These are phyloP conservation scores for Capillidium rhysosporum DNA, from an alignment of 371 early-diverging fungal species.

Conservation along the genomic window DNA sequence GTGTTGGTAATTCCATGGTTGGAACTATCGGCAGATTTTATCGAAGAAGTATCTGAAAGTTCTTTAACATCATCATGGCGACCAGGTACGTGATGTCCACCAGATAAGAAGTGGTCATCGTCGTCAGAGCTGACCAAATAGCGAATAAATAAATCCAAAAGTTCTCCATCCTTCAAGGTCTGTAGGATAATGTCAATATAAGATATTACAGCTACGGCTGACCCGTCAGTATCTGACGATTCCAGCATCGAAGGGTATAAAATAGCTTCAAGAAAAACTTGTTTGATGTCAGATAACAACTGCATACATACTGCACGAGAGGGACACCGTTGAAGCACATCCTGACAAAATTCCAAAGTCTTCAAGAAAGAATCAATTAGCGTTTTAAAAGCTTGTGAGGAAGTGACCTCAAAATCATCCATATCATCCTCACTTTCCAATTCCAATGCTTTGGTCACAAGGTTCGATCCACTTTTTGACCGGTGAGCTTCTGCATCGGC, in stretches of 20 bases:
- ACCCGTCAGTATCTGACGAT: conserved; percentile 79
- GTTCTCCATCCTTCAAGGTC: conserved; percentile 44
- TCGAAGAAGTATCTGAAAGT: not conserved
- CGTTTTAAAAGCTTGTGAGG: conserved; percentile 38
- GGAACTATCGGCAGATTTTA: not conserved
- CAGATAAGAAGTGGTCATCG: conserved; percentile 10
- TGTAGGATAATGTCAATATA: conserved; percentile 71
- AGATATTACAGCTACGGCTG: conserved; percentile 69
- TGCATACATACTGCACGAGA: conserved; percentile 36
- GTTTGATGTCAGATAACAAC: conserved; percentile 41
- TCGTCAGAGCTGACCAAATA: conserved; percentile 53
- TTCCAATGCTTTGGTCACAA: conserved; percentile 15
- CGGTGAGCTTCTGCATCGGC: conserved; percentile 14
- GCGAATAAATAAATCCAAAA: conserved; percentile 47
- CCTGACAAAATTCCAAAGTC: conserved; percentile 66
- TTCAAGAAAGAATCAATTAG: conserved; percentile 60
- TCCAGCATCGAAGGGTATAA: conserved; percentile 68
- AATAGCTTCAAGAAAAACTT: conserved; percentile 64
- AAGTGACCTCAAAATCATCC: conserved; percentile 21
- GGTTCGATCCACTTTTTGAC: conserved; percentile 23
- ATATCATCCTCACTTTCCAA: conserved; percentile 11
- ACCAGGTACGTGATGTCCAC: not conserved
- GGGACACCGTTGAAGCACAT: conserved; percentile 58
- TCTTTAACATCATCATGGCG: not conserved
- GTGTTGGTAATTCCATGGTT: conserved; percentile 9